Base-by-base conservation (phyloP, 257 asterid species). In the Euphrasia confusa region DNA sequence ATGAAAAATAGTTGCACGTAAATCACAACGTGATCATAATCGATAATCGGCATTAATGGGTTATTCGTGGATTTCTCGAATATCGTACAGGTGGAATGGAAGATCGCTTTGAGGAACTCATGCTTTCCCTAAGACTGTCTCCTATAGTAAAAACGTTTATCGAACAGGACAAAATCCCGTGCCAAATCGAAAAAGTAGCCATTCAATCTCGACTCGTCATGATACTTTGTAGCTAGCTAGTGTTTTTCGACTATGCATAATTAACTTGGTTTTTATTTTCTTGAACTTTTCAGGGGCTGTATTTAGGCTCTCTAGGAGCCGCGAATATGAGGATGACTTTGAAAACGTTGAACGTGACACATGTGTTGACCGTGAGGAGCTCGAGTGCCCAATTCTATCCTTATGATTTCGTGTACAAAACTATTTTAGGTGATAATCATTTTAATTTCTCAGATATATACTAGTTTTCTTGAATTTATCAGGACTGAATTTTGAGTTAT, bases 251-350 rank as follows among this genome's bases (percentile, higher is more conserved):
- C 54, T 14, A 12, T 2, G 0, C 14, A 0, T 11, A 14, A 10
- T 48, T 48, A 10, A 28, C 39, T 18, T 14, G 11, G 7, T 5
- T 10, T 49, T 44, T 21, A 0, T 21, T 21, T 21, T 21, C 24
- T 21, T 21, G 24, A 21, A 21, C 24, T 1, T 56, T 60, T 32
- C 82, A 91, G 97, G 98, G 97, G 58, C 90, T 91, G 57, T 88
- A 70, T 77, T 76, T 91, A 64, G 98, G 98, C 14, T 91, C 98
- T n/a, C 65, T 86, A 30, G 95, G 86, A 68, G 94, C 98, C 75
- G 98, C 98, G 49, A 73, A 65, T 61, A 78, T 81, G 53, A 77
- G 63, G 75, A 63, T 21, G 58, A 81, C 77, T 72, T 72, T 91
- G 78, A 78, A 75, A 78, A 78, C 75, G 71, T 76, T 73, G 72